Base-by-base conservation (phyloP, 2,329 filamentous ascomycete genomes). In the Lasiodiplodia theobromae region DNA sequence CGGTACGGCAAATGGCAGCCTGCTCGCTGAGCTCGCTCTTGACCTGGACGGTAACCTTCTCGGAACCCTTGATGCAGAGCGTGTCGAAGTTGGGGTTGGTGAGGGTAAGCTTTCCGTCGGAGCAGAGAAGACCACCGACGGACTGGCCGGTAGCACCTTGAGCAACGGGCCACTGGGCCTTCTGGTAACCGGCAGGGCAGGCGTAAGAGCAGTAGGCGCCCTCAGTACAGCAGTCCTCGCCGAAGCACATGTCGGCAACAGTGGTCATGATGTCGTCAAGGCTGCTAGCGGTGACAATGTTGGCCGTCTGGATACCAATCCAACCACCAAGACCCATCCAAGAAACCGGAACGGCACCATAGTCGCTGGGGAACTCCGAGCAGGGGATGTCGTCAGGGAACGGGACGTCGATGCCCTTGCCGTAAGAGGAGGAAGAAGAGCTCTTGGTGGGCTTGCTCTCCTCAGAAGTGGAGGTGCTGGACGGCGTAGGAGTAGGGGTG, bases 121-220 rank as follows among this genome's bases (percentile, higher is more conserved):
- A 90, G 86, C 96, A 99, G 81, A 88, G 88, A 21, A 98, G 82
- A 73, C 96, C 96, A 79, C 96, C 96, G 67, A 97, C 86, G 28
- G 94, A 97, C 84, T 98, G 89, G 71, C 90, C 90, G 64, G 89
- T 93, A 47, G 84, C 76, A 68, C 95, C 96, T 84, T 98, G 96
- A 40, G 86, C 85, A 1, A 77, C 73, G 57, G 96, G 93, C 91
- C 94, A 98, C 78, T 98, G 95, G 3, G 91, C 87, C 87, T 97
- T 97, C 80, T 96, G 89, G 81, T 96, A 97, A 56, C 95, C 95
- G 34, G 89, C 82, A n/a, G 93, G 92, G 85, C 96, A 99, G 68
- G 93, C 90, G 77, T 98, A 98, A 2, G 94, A 97, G 86, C 95
- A 97, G 86, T 94, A 94, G 69, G 85, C 82, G 60, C 89, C 90